A percentile compares a stretch with the other conserved stretches of the same genome.
Conservation (phyloP, 2,329 filamentous ascomycete species). For the Aspergillus pseudotamarii region DNA sequence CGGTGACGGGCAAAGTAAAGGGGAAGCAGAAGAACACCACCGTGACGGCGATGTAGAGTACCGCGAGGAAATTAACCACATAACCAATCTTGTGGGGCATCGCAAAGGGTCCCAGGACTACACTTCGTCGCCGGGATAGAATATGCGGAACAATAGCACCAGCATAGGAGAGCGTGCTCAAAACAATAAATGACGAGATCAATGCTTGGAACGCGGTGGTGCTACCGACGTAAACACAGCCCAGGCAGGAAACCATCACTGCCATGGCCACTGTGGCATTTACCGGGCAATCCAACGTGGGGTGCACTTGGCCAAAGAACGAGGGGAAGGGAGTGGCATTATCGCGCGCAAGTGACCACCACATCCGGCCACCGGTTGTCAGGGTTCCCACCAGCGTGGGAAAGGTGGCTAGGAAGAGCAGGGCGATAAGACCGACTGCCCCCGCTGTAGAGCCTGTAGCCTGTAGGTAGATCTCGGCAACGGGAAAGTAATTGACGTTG, state of each 20-base stretch:
- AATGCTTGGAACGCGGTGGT: slow-evolving; percentile 69
- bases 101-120: slow-evolving; percentile 60
- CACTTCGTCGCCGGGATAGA: slow-evolving; percentile 46
- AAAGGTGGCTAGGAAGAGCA: slow-evolving; percentile 58
- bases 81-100: slow-evolving; percentile 44
- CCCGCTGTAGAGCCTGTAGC: slow-evolving; percentile 57
- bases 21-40: slow-evolving; percentile 68
- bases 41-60: slow-evolving; percentile 62
- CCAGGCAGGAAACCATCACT: slow-evolving; percentile 58
- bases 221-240: slow-evolving; percentile 66
- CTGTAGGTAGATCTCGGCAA: slow-evolving; percentile 68
- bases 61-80: slow-evolving; percentile 54
- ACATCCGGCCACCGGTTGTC: slow-evolving; percentile 59
- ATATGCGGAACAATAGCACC: slow-evolving; percentile 65
- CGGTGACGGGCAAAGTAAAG: slow-evolving; percentile 48
- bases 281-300: slow-evolving; percentile 54
- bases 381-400: slow-evolving; percentile 57
- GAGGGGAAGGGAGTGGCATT: slow-evolving; percentile 57
- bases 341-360: slow-evolving; percentile 64
- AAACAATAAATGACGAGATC: slow-evolving; percentile 61
- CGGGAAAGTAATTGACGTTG: slow-evolving; percentile 54
- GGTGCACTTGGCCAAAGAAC: slow-evolving; percentile 53
- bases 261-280: slow-evolving; percentile 58
- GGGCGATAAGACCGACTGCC: slow-evolving; percentile 55
- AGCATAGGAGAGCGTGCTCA: slow-evolving; percentile 61